phyloP scores from a whole-genome alignment of 805 yeast genomes.

The Diddensiella santjacobensis region DNA sequence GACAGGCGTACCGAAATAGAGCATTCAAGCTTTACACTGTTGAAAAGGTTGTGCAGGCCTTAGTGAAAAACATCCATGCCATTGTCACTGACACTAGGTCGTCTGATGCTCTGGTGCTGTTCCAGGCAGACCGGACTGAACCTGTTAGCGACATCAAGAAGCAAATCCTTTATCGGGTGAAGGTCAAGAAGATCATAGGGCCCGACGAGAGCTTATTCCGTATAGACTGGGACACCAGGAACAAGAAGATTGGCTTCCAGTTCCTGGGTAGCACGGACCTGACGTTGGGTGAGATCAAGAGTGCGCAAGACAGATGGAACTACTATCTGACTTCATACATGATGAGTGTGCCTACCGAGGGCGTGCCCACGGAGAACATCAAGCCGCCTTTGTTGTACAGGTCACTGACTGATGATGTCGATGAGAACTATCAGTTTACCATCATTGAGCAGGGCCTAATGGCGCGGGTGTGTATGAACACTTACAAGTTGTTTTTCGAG shows the following conservation, averaged over 20 bases:
- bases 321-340: slow-evolving; percentile 90
- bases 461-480: slow-evolving; percentile 73
- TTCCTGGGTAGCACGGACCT: slow-evolving; percentile 70
- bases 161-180: slow-evolving; percentile 87
- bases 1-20: slow-evolving; percentile 90
- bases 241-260: slow-evolving; percentile 60
- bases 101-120: slow-evolving; percentile 73
- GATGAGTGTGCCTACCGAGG: slow-evolving; percentile 97
- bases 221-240: slow-evolving; percentile 59
- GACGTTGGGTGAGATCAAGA: slow-evolving; percentile 67
- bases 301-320: slow-evolving; percentile 81
- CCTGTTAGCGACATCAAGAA: slow-evolving; percentile 70
- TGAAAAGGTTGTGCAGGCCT: slow-evolving; percentile 82
- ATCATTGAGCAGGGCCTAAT: slow-evolving; percentile 64
- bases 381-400: slow-evolving; percentile 73
- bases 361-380: slow-evolving; percentile 73
- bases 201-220: slow-evolving; percentile 91
- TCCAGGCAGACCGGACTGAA: slow-evolving; percentile 72
- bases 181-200: slow-evolving; percentile 75
- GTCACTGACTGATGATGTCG: slow-evolving; percentile 29
- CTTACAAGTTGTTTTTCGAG: slow-evolving; percentile 79
- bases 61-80: slow-evolving; percentile 82
- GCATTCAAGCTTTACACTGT: slow-evolving; percentile 91
- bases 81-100: slow-evolving; percentile 75
- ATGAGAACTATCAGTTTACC: slow-evolving; percentile 40